Evolutionary conservation across 2,329 filamentous ascomycete species (phyloP).

Genomic region (Arthroderma sp.): DNA sequence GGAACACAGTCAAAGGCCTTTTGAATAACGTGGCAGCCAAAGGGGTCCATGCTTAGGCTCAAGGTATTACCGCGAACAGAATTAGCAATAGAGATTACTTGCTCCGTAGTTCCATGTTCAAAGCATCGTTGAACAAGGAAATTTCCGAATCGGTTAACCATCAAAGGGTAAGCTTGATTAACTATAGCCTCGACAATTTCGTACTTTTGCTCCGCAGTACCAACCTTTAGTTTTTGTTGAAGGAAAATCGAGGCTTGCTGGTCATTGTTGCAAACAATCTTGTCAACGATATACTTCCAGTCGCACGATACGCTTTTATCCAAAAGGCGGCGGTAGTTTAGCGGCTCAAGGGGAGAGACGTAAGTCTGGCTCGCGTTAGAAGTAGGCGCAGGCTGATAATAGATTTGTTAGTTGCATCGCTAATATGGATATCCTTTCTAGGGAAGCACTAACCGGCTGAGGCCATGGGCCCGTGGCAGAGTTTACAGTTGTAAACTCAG

Average conservation of each 20-base stretch:
- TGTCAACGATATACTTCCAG: constrained; percentile 99
- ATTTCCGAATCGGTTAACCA: constrained; percentile 98
- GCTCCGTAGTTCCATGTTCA: constrained; percentile 89
- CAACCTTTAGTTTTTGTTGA: constrained; percentile 96
- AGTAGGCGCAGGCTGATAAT: constrained; percentile 26
- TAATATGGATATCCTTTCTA: not conserved
- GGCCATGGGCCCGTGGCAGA: constrained; percentile 20
- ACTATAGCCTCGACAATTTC: constrained; percentile 96
- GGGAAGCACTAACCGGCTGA: constrained; percentile 39
- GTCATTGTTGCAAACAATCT: constrained; percentile 98
- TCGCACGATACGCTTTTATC: constrained; percentile 96
- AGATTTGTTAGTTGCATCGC: not conserved
- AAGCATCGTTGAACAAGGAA: constrained; percentile 98
- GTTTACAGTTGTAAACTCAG: constrained; percentile 51
- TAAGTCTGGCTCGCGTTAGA: constrained; percentile 58
- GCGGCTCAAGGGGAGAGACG: constrained; percentile 71
- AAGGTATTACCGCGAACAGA: constrained; percentile 89
- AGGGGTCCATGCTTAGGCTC: constrained; percentile 93
- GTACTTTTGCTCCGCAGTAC: constrained; percentile 87
- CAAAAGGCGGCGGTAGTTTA: constrained; percentile 89
- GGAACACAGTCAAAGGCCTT: constrained; percentile 97
- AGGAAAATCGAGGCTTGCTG: constrained; percentile 98
- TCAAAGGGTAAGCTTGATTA: constrained; percentile 82
- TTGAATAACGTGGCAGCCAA: constrained; percentile 95
- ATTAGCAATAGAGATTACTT: constrained; percentile 87